These are phyloP conservation scores for Amanita polypyramis DNA, from an alignment of 768 basidiomycete species.

Conservation along the genomic window DNA sequence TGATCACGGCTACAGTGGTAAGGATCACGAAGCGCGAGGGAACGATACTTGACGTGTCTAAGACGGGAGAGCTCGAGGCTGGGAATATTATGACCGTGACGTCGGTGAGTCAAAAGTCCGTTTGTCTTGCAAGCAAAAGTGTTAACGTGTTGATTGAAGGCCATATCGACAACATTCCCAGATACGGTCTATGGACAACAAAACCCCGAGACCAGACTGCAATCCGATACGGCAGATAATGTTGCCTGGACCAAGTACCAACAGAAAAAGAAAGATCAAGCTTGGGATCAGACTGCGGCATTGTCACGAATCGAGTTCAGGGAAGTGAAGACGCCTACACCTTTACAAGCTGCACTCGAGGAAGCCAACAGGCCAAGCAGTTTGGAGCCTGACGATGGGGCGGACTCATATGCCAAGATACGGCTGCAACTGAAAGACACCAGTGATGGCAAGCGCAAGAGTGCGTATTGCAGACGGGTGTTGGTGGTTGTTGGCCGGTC, in stretches of 20 bases:
- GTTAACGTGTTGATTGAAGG: not conserved
- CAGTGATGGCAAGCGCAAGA: not conserved
- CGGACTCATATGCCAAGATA: not conserved
- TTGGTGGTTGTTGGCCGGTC: conserved; percentile 69
- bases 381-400: not conserved
- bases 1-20: conserved; percentile 65
- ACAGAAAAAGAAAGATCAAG: conserved; percentile 3
- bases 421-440: conserved; percentile 2
- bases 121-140: not conserved
- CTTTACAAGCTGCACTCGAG: conserved; percentile 47
- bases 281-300: conserved; percentile 15
- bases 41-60: conserved; percentile 13
- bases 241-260: conserved; percentile 47
- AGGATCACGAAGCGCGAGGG: conserved; percentile 44
- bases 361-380: conserved; percentile 21
- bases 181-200: conserved; percentile 65
- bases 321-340: conserved; percentile 41
- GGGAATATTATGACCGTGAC: conserved; percentile 32
- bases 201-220: conserved; percentile 54
- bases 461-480: conserved; percentile 21
- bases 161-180: conserved; percentile 25
- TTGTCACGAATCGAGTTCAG: conserved; percentile 55
- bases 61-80: conserved; percentile 18
- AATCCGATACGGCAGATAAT: conserved; percentile 80
- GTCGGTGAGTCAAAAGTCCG: conserved; percentile 27